A percentile compares a stretch with the other conserved stretches of the same genome.
Evolutionary conservation across 768 basidiomycete genomes (phyloP).

Genomic region (Leucogyrophana mollusca): DNA sequence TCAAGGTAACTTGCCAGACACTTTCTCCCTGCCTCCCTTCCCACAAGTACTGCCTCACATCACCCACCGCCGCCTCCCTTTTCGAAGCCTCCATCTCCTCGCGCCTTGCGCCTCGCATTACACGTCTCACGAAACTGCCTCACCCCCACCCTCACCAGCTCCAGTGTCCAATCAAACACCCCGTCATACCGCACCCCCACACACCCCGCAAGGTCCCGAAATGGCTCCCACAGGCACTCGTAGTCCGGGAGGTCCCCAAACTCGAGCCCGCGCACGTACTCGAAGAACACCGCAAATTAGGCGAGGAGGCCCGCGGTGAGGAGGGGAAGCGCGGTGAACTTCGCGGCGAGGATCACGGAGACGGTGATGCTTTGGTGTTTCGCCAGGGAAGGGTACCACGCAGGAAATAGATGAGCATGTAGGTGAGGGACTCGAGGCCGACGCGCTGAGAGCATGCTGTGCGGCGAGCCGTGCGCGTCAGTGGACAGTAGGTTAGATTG

Average conservation of each 20-base stretch:
- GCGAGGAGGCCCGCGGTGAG: constrained; percentile 76
- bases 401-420: constrained; percentile 84
- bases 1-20: too few relatives aligned
- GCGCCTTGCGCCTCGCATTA: constrained; percentile 26
- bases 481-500: constrained; percentile 5
- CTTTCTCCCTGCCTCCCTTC: too few relatives aligned
- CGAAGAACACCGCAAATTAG: constrained; percentile 79
- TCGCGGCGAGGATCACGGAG: constrained; percentile 67
- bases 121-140: constrained; percentile 34
- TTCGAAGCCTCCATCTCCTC: too few relatives aligned
- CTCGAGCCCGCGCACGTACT: constrained; percentile 76
- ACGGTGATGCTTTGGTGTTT: constrained; percentile 63
- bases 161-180: constrained; percentile 34
- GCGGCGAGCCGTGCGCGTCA: too few relatives aligned
- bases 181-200: constrained; percentile 49
- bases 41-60: too few relatives aligned
- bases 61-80: too few relatives aligned
- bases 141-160: constrained; percentile 18
- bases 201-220: constrained; percentile 56
- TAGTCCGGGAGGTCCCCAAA: constrained; percentile 92
- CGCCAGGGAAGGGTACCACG: constrained; percentile 80
- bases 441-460: constrained; percentile 74
- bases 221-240: constrained; percentile 73
- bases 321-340: constrained; percentile 61
- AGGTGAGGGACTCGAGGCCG: constrained; percentile 77